These are phyloP conservation scores for Penicillium canescens DNA, from an alignment of 495 filamentous ascomycete species.

Conservation along the genomic window DNA sequence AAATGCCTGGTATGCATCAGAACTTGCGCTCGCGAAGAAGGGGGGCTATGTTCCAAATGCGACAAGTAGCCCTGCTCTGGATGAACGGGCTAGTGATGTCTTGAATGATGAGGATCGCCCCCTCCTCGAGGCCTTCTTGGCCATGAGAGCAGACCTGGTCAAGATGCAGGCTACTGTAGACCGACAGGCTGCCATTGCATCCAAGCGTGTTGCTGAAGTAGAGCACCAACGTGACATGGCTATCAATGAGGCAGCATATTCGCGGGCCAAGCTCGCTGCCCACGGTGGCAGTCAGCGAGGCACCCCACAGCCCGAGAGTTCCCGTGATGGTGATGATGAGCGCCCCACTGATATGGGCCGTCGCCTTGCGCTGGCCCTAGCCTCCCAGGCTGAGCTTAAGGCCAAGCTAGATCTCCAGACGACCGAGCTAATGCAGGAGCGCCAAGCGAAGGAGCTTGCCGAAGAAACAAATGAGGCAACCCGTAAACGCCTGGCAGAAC, in stretches of 20 bases:
- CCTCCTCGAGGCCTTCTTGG: constrained; percentile 87
- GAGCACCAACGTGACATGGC: constrained; percentile 92
- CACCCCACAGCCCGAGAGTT: constrained; percentile 67
- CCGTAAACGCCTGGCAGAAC: constrained; percentile 76
- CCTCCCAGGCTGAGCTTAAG: constrained; percentile 73
- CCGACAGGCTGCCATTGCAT: constrained; percentile 77
- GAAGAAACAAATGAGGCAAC: constrained; percentile 86
- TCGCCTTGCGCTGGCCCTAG: constrained; percentile 79
- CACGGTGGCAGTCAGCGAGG: constrained; percentile 70
- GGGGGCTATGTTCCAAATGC: constrained; percentile 78
- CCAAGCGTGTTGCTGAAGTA: constrained; percentile 85
- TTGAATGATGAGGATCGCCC: constrained; percentile 90
- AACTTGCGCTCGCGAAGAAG: constrained; percentile 85
- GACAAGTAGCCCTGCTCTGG: constrained; percentile 70
- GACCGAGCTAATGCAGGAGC: constrained; percentile 76
- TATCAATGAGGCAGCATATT: constrained; percentile 89
- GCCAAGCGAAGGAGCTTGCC: constrained; percentile 73
- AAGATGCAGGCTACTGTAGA: constrained; percentile 82
- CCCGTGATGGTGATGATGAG: constrained; percentile 64
- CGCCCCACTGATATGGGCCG: constrained; percentile 75
- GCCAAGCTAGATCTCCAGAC: constrained; percentile 64
- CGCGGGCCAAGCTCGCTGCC: constrained; percentile 88
- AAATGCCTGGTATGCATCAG: constrained; percentile 97
- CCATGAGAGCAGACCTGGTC: constrained; percentile 79
- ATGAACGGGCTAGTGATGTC: constrained; percentile 71